These are phyloP conservation scores for Podila clonocystis DNA, from an alignment of 192 early-diverging fungal genomes.

Conservation along the genomic window DNA sequence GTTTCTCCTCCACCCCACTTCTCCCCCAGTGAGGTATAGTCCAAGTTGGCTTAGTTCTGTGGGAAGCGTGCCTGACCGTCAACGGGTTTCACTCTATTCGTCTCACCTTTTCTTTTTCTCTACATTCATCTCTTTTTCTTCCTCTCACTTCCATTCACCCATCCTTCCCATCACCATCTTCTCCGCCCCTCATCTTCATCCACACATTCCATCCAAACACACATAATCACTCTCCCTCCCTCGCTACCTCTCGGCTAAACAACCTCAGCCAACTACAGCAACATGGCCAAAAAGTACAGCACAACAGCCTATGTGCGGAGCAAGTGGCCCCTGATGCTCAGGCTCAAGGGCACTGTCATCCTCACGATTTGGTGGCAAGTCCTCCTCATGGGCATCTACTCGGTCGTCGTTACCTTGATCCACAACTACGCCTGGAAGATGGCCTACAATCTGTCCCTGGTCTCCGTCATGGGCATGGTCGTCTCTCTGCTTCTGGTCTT, in stretches of 20 bases:
- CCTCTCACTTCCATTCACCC: not conserved
- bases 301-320: slow-evolving; percentile 5
- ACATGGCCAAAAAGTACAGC: slow-evolving; percentile 13
- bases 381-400: slow-evolving; percentile 13
- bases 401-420: slow-evolving; percentile 6
- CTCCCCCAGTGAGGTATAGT: too few species aligned
- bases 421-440: slow-evolving; percentile 15
- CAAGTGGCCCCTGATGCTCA: slow-evolving; percentile 24
- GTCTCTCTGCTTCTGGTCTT: slow-evolving; percentile 67
- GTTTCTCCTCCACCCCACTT: not conserved
- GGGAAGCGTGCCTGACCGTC: not conserved
- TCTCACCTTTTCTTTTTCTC: not conserved
- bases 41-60: too few species aligned
- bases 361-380: slow-evolving; percentile 24
- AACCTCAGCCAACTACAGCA: not conserved
- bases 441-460: slow-evolving; percentile 10
- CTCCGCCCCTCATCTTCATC: not conserved
- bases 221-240: not conserved
- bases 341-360: slow-evolving; percentile 26
- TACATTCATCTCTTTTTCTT: not conserved
- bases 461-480: slow-evolving; percentile 33
- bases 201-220: not conserved
- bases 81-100: slow-evolving; percentile 1
- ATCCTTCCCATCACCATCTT: not conserved
- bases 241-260: not conserved